Conservation (phyloP, 2,329 filamentous ascomycete species). For the Alternaria ventricosa region DNA sequence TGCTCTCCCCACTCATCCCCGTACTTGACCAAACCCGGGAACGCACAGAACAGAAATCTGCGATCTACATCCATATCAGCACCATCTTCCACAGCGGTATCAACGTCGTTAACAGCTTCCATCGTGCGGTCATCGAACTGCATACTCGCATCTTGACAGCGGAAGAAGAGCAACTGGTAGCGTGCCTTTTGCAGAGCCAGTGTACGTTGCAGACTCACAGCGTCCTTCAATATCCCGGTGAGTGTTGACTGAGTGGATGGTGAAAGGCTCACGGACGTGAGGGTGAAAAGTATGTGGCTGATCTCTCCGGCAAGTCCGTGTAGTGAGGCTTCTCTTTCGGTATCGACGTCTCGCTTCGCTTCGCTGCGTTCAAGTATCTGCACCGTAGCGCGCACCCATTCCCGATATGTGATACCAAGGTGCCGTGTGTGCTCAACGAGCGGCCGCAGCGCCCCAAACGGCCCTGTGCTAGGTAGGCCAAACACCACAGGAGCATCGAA, state of each 20-base stretch:
- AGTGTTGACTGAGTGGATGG: constrained; percentile 26
- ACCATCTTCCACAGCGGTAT: constrained; percentile 32
- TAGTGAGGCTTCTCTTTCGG: constrained; percentile 18
- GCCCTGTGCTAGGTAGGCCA: constrained; percentile 33
- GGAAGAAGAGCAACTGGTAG: constrained; percentile 37
- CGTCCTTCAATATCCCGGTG: constrained; percentile 28
- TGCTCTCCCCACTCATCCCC: constrained; percentile 37
- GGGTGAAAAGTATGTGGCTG: constrained; percentile 27
- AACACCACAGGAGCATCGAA: constrained; percentile 35
- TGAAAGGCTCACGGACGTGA: constrained; percentile 30
- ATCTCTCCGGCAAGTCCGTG: constrained; percentile 28
- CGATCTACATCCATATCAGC: constrained; percentile 18
- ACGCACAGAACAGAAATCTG: constrained; percentile 40
- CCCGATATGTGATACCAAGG: constrained; percentile 24
- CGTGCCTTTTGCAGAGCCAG: constrained; percentile 41
- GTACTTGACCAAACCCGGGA: constrained; percentile 41
- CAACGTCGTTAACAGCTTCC: constrained; percentile 41
- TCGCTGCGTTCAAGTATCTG: constrained; percentile 31
- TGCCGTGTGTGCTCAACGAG: constrained; percentile 28
- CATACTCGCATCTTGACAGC: constrained; percentile 1
- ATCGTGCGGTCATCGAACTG: constrained; percentile 35
- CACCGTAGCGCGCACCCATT: constrained; percentile 41
- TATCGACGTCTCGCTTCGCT: constrained; percentile 9
- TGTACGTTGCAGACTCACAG: constrained; percentile 34
- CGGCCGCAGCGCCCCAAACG: constrained; percentile 22